Percentiles rank a stretch among this genome's conserved stretches.
phyloP scores from a whole-genome alignment of 176 grass and related monocot genomes.

The Oryza longistaminata region DNA sequence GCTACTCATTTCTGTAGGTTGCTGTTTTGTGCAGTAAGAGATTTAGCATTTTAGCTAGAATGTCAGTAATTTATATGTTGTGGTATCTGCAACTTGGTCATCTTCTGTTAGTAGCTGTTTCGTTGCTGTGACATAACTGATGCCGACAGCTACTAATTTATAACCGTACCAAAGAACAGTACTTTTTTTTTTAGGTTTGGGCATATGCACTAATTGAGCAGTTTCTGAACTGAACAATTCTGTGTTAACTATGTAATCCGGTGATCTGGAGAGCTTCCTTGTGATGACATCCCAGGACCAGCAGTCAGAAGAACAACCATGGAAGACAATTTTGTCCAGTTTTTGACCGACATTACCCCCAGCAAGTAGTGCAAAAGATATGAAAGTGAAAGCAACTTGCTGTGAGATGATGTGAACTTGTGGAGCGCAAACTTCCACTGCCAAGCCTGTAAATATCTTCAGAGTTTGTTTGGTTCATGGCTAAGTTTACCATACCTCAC shows the following conservation, averaged over 20 bases:
- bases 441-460: too few species aligned
- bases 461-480: too few species aligned
- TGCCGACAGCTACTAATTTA: neutral
- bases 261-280: neutral
- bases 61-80: neutral
- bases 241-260: neutral
- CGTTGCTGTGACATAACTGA: neutral
- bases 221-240: neutral
- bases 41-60: conserved; percentile 15
- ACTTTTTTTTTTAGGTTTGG: neutral
- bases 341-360: neutral
- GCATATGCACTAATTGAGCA: neutral
- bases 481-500: too few species aligned
- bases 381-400: neutral
- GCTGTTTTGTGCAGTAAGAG: conserved; percentile 3
- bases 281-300: neutral
- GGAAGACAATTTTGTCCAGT: neutral
- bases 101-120: neutral
- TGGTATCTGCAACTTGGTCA: neutral
- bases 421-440: neutral
- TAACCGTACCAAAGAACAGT: neutral
- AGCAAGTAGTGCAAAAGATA: neutral
- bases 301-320: neutral
- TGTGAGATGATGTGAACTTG: neutral
- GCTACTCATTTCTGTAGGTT: conserved; percentile 22